These are phyloP conservation scores for Plectosphaerella plurivora DNA, from an alignment of 2,329 filamentous ascomycete genomes.

Conservation along the genomic window DNA sequence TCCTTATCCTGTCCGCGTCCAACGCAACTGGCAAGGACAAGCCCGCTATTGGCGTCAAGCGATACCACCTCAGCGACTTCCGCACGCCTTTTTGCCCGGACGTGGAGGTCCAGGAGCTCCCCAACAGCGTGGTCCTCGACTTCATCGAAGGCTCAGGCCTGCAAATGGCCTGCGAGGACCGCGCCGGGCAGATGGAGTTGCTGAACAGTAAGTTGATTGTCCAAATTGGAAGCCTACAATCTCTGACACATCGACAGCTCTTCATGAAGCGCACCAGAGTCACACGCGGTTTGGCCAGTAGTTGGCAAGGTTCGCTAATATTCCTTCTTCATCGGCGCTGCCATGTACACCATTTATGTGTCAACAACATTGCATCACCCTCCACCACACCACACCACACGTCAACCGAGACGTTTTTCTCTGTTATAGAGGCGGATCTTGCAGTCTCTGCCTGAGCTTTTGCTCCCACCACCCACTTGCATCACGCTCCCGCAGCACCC, in stretches of 20 bases:
- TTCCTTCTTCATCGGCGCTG: conserved; percentile 4
- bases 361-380: conserved; percentile 1
- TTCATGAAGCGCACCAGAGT: conserved; percentile 34
- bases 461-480: neutral
- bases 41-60: conserved; percentile 55
- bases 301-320: conserved; percentile 3
- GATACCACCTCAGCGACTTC: conserved; percentile 85
- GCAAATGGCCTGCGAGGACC: conserved; percentile 61
- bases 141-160: conserved; percentile 57
- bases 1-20: conserved; percentile 64
- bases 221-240: neutral
- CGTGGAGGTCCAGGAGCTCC: conserved; percentile 86
- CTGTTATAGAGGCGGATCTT: too few species aligned
- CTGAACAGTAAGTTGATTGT: conserved; percentile 42
- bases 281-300: conserved; percentile 27
- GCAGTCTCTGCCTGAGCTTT: too few species aligned
- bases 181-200: conserved; percentile 50
- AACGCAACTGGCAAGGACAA: conserved; percentile 46
- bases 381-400: neutral
- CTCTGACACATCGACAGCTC: conserved; percentile 25
- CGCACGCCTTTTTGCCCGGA: conserved; percentile 75
- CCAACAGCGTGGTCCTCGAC: conserved; percentile 70
- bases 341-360: conserved; percentile 8
- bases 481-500: conserved; percentile 4
- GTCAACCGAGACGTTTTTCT: too few species aligned